Evolutionary conservation across 1,284 basidiomycete genomes (phyloP).

Genomic region (Puccinia coronata): DNA sequence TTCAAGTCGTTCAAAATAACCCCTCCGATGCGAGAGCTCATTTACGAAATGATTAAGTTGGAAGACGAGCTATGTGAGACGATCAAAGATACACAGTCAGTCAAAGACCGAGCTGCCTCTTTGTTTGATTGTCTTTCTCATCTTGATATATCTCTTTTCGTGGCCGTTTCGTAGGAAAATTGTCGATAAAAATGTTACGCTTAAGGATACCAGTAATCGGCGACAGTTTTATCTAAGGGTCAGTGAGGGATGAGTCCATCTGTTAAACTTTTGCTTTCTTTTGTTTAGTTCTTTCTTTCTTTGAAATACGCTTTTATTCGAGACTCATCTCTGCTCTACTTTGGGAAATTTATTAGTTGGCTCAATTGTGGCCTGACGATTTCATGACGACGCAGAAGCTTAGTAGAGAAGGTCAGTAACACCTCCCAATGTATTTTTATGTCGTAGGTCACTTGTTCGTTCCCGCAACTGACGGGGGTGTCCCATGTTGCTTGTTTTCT

Average conservation of each 20-base stretch:
- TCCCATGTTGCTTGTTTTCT: neutral
- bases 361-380: slow-evolving; percentile 45
- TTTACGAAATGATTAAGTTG: slow-evolving; percentile 44
- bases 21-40: slow-evolving; percentile 23
- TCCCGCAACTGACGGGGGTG: neutral
- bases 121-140: neutral
- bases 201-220: slow-evolving; percentile 44
- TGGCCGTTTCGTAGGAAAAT: slow-evolving; percentile 19
- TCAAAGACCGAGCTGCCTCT: neutral
- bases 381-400: slow-evolving; percentile 46
- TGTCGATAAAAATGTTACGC: slow-evolving; percentile 39
- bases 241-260: neutral
- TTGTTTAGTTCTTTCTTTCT: neutral
- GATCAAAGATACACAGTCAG: slow-evolving; percentile 43
- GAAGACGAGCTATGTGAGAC: slow-evolving; percentile 44
- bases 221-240: slow-evolving; percentile 47
- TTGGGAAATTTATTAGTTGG: slow-evolving; percentile 17
- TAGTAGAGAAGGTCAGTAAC: slow-evolving; percentile 27
- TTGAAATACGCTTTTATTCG: neutral
- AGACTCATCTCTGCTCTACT: neutral
- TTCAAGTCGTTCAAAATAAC: slow-evolving; percentile 30
- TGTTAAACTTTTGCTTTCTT: neutral
- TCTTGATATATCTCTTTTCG: neutral
- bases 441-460: no score
- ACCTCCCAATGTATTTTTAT: no score